phyloP scores from a whole-genome alignment of 2,329 filamentous ascomycete species.

The Colletotrichum tropicale region DNA sequence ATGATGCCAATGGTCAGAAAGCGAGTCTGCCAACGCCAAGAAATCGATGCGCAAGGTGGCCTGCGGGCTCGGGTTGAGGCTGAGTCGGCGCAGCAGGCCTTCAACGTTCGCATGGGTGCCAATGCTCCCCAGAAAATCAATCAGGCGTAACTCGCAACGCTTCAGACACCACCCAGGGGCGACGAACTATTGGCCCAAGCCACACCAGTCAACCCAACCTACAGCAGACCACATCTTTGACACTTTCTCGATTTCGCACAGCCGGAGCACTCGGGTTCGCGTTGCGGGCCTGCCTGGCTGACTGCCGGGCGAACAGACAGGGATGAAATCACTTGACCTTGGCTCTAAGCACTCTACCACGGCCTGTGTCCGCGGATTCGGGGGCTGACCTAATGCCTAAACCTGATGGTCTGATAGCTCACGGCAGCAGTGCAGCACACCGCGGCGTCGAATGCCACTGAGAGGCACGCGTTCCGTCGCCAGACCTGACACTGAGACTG shows the following conservation, averaged over 20 bases:
- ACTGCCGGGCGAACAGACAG: background rate
- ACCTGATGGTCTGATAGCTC: background rate
- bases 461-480: background rate
- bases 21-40: background rate
- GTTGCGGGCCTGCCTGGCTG: background rate
- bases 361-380: background rate
- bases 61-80: background rate
- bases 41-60: background rate
- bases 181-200: background rate
- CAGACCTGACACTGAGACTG: background rate
- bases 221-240: background rate
- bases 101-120: background rate
- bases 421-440: background rate
- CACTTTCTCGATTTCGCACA: background rate
- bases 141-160: background rate
- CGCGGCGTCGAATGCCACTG: background rate
- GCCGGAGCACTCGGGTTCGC: conserved; percentile 12
- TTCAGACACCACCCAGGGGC: background rate
- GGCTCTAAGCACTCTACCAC: background rate
- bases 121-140: background rate
- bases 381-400: background rate
- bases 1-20: background rate
- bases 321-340: background rate
- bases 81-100: conserved; percentile 9
- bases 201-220: background rate